Base-by-base conservation (phyloP, 176 grass and related monocot species). In the Aegilops bicornis region DNA sequence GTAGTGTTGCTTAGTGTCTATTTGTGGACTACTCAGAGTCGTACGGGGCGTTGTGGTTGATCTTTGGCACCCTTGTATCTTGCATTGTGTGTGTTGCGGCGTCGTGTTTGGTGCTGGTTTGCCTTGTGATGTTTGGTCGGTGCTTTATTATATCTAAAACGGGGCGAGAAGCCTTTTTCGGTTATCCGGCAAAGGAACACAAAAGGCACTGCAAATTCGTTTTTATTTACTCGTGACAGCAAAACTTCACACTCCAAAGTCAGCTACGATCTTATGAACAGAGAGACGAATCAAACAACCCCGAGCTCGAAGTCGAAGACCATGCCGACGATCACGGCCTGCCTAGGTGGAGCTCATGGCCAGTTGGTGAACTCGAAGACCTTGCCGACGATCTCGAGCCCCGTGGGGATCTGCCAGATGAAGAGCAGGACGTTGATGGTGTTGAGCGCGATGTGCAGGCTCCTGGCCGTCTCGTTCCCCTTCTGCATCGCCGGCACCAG, bases 281-380 rank as follows among this genome's bases (percentile, higher is more conserved):
- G 27, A 35, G 36, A 77, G 60, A 64, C 12, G 32, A 68, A 75
- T 6, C 15, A 73, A 63, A 24, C 25, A 72, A 32, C 40, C 40
- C 40, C 0, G 40, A 43, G 10, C 40, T 43, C 40, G 40, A 43
- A 43, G 40, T 43, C 40, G 40, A 43, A 43, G 40, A 43, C 40
- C 40, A 1, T 43, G 40, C 0, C 40, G 40, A 11, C 40, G 40
- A 43, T 43, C 40, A 43, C 11, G 40, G 45, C 47, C 47, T 15
- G 47, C 47, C 0, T 48, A 48, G 15, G 6, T 1, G 13, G 72
- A 76, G 35, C 69, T 91, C 84, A 96, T 22, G 97, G 97, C 94
- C 94, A 98, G 2, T 59, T 90, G n/a, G 97, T 96, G 90, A 98
- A 98, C 88, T 98, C 94, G 78, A 98, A 90, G 74, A 96, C 97